Percentiles rank a stretch among this genome's conserved stretches.
phyloP scores from a whole-genome alignment of 2,329 filamentous ascomycete genomes.

The Pseudocercospora macadamiae region DNA sequence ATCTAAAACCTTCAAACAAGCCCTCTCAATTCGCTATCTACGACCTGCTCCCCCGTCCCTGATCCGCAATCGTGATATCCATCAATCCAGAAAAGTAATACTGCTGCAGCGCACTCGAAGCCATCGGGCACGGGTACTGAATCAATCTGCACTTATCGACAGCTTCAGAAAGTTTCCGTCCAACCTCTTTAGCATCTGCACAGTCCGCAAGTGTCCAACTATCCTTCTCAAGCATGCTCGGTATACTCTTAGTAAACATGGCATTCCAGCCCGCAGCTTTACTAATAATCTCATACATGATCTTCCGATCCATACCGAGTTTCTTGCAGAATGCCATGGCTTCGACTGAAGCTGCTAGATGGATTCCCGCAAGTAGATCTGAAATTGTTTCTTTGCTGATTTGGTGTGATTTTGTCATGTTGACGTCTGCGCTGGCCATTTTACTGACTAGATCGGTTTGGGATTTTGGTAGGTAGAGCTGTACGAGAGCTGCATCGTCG shows the following conservation, averaged over 20 bases:
- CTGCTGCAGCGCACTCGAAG: slow-evolving; percentile 39
- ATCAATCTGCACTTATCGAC: slow-evolving; percentile 44
- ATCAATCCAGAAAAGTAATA: slow-evolving; percentile 37
- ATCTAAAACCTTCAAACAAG: too few species aligned
- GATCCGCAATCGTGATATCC: slow-evolving; percentile 27
- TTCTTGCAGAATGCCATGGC: slow-evolving; percentile 52
- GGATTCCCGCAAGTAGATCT: slow-evolving; percentile 50
- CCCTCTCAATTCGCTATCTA: too few species aligned
- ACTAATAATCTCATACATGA: slow-evolving; percentile 51
- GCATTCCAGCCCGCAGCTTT: slow-evolving; percentile 52
- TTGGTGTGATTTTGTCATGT: slow-evolving; percentile 40
- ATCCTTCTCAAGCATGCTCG: slow-evolving; percentile 40
- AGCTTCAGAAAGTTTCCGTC: slow-evolving; percentile 43
- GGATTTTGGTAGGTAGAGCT: slow-evolving; percentile 50
- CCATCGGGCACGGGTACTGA: slow-evolving; percentile 41
- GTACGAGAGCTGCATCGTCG: slow-evolving; percentile 61
- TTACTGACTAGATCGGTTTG: slow-evolving; percentile 38
- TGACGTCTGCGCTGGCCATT: slow-evolving; percentile 40
- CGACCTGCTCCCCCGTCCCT: slow-evolving; percentile 20
- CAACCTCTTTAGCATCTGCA: slow-evolving; percentile 43
- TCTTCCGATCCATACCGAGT: slow-evolving; percentile 48
- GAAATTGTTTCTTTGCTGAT: slow-evolving; percentile 41
- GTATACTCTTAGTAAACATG: slow-evolving; percentile 46
- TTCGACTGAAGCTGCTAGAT: slow-evolving; percentile 54
- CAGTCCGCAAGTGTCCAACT: slow-evolving; percentile 40